Evolutionary conservation across 208 protist species (phyloP).

Genomic region (Perkinsela sp.): DNA sequence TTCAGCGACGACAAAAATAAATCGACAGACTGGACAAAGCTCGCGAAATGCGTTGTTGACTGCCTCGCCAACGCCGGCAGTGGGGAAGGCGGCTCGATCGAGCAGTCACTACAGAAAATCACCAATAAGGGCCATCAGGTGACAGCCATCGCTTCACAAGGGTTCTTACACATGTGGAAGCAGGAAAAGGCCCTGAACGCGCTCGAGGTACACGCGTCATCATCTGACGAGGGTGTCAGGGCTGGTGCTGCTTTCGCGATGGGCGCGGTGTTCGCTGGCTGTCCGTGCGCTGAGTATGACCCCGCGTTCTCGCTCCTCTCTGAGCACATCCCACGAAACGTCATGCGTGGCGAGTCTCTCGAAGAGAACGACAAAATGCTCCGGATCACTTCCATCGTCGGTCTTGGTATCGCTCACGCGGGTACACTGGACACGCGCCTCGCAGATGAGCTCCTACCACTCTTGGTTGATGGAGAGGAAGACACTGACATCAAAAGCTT

Average conservation of each 20-base stretch:
- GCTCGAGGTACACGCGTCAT: slow-evolving; percentile 82
- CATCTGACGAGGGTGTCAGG: slow-evolving; percentile 75
- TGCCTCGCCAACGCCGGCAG: slow-evolving; percentile 76
- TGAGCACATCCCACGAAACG: slow-evolving; percentile 18
- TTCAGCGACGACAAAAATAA: slow-evolving; percentile 29
- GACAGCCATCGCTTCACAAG: slow-evolving; percentile 76
- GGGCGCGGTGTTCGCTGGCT: slow-evolving; percentile 50
- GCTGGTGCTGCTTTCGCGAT: slow-evolving; percentile 80
- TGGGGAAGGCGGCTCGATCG: slow-evolving; percentile 73
- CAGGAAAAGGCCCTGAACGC: slow-evolving; percentile 75
- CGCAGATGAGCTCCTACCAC: slow-evolving; percentile 68
- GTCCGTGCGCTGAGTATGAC: slow-evolving; percentile 57
- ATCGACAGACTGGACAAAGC: slow-evolving; percentile 20
- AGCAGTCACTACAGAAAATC: slow-evolving; percentile 57
- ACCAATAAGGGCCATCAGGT: slow-evolving; percentile 87
- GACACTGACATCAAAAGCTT: slow-evolving; percentile 71
- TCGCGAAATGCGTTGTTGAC: slow-evolving; percentile 90
- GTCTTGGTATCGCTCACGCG: slow-evolving; percentile 87
- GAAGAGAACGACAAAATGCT: slow-evolving; percentile 26
- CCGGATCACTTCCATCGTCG: slow-evolving; percentile 60
- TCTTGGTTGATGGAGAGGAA: slow-evolving; percentile 64
- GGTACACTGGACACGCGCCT: slow-evolving; percentile 74
- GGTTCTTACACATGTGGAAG: slow-evolving; percentile 90
- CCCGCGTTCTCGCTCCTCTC: slow-evolving; percentile 72
- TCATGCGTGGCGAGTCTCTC: slow-evolving; percentile 3